Conservation (phyloP, 2,329 filamentous ascomycete species). For the Aschersonia sp. region DNA sequence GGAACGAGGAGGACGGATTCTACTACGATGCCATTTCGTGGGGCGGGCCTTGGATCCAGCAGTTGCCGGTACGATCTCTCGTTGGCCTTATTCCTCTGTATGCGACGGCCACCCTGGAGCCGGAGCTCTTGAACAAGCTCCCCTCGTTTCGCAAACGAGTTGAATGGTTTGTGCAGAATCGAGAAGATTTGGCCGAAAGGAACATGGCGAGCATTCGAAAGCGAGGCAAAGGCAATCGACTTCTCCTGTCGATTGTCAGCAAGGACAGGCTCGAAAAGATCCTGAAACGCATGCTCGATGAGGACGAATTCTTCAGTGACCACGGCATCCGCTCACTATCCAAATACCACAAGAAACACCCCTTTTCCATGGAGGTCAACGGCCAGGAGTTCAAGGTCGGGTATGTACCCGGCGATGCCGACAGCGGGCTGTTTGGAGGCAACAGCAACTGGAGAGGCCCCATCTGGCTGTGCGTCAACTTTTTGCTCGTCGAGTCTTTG, state of each 20-base stretch:
- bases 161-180: constrained; percentile 87
- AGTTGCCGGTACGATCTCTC: constrained; percentile 80
- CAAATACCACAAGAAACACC: constrained; percentile 78
- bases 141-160: constrained; percentile 86
- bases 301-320: constrained; percentile 81
- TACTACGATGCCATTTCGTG: constrained; percentile 98
- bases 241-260: constrained; percentile 80
- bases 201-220: constrained; percentile 91
- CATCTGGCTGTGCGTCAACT: constrained; percentile 94
- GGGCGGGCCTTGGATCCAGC: constrained; percentile 85
- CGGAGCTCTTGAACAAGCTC: constrained; percentile 81
- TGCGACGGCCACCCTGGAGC: constrained; percentile 81
- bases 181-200: constrained; percentile 71
- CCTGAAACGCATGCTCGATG: constrained; percentile 80
- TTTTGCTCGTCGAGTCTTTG: constrained; percentile 84
- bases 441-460: constrained; percentile 98
- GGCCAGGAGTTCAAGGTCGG: constrained; percentile 76
- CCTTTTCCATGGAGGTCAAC: constrained; percentile 91
- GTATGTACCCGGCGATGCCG: constrained; percentile 91
- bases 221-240: constrained; percentile 77
- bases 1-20: constrained; percentile 94
- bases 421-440: constrained; percentile 86
- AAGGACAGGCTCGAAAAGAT: constrained; percentile 86
- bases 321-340: constrained; percentile 87
- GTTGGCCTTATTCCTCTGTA: constrained; percentile 91